Base-by-base conservation (phyloP, 1,284 basidiomycete genomes). In the Tylopilus sp. region DNA sequence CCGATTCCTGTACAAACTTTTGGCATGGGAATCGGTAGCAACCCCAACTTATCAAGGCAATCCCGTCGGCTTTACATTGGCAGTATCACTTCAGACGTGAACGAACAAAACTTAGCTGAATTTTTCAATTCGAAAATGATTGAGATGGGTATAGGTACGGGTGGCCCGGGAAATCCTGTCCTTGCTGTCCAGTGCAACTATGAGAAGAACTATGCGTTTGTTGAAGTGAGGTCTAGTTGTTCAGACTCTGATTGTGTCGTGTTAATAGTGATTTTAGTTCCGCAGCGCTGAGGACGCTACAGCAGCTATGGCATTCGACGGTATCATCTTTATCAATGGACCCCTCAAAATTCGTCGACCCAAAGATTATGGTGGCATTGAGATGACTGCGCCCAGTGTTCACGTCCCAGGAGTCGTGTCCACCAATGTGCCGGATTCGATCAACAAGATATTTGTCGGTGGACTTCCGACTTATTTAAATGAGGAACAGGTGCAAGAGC, bases 381-480 rank as follows among this genome's bases (percentile, higher is more conserved):
- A 89, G 44, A 76, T 84, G 40, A 71, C 73, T 35, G 69, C 78
- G 15, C 76, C 84, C 28, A 80, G 78, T 52, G 77, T 90, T 51
- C 86, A 93, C 63, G 90, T 97, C 48, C 92, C 94, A 21, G 93
- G 95, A 49, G 88, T 95, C 43, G 89, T 97, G 31, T 95, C 91
- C n/a, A 94, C 92, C 40, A 96, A 92, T 57, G 93, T 97, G 13
- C 93, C 94, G 18, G 97, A 99, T 69, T 93, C 93, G 33, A 89
- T 91, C 65, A 94, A 98, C 81, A 99, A 99, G 76, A 81, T 99
- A 53, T 99, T 97, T 61, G 89, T 99, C 53, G 97, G 97, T 44
- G 96, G 95, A 49, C 74, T 99, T 46, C 97, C 97, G 15, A 82
- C 89, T 16, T 97, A 98, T 69, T 81, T 99, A 33, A 92, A 90